Evolutionary conservation across 768 basidiomycete genomes (phyloP), one percentile per base, ranked within the genome.

Genomic region (Leccinum subtestaceum): DNA sequence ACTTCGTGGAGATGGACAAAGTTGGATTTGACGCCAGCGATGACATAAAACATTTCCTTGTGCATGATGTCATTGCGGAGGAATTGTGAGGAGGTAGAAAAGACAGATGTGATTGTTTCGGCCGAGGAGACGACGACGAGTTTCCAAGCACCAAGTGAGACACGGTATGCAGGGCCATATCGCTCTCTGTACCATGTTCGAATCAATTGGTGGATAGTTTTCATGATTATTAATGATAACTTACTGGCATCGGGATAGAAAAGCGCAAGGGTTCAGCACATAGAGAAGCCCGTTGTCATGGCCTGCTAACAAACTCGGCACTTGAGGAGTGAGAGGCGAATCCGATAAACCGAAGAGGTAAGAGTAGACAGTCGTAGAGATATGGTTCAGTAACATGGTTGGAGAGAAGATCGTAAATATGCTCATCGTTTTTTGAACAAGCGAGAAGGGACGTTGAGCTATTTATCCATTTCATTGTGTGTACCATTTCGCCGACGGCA

Each of bases 121-220:
- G 55, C 52, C 0, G 70, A 65, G 5, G 67, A 61, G 27, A 70
- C 34, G 3, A 70, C 60, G 0, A 59, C 11, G 38, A 71, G 12
- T 3, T 13, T 17, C 60, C 67, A 53, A 49, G 45, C 32, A 29
- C 69, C 70, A 23, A 71, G 61, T 1, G 58, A 61, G 6, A 70
- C 46, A 8, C 58, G 53, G 38, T 62, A 70, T 5, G 58, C 46
- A 3, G 63, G 50, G 5, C 69, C 67, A 4, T 34, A 65, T 36
- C 17, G 47, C 5, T 63, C n/a, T 29, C 70, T 70, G 5, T 17
- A n/a, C 13, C 4, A 32, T 31, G 15, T n/a, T 47, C 19, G 10
- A 17, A 53, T 69, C 56, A 60, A 38, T 8, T 4, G 12, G 15
- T 9, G 25, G n/a, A 47, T 10, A 9, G 0, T 17, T 5, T 29